Evolutionary conservation across 495 filamentous ascomycete species (phyloP), one percentile per base, ranked within the genome.

Genomic region (Thermothielavioides terrestris): DNA sequence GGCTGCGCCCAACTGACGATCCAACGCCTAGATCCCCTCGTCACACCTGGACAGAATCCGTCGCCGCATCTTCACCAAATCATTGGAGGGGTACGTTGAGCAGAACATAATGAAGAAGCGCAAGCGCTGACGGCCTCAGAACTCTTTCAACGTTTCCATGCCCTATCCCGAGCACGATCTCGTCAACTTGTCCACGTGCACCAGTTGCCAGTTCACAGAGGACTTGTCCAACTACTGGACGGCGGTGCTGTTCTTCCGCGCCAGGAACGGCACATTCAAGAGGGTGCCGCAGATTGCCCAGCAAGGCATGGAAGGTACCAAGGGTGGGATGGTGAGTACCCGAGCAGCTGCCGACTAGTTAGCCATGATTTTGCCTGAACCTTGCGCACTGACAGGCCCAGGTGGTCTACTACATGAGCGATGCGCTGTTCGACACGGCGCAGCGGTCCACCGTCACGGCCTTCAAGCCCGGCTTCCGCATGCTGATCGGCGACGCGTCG

Each of bases 401-500:
- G 66, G 64, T 71, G 11, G 71, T 77, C 30, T 77, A 77, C 52
- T 77, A 77, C 59, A 77, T 74, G 69, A 60, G 65, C 1, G 72
- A 75, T 37, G 50, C 65, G 8, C 41, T 43, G 15, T 43, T 43
- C 41, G 41, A 54, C 62, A 43, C 41, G 10, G 41, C 41, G 9
- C 41, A 43, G 30, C 57, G 63, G 49, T 49, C 62, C 15, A 64
- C 56, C 17, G 66, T 71, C 47, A 75, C 71, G 0, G 72, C 70
- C 36, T 75, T 75, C 50, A 52, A 60, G 39, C 63, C 70, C 21
- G 82, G 79, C 21, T 83, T 86, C 62, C 85, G 84, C 52, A 89
- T 90, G 83, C 53, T 90, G 11, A 74, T 82, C 39, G 87, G 87
- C 30, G 70, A 85, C 55, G 71, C 82, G 0, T 64, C 56, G 46